phyloP scores from a whole-genome alignment of 805 yeast species.

The Millerozyma miso region DNA sequence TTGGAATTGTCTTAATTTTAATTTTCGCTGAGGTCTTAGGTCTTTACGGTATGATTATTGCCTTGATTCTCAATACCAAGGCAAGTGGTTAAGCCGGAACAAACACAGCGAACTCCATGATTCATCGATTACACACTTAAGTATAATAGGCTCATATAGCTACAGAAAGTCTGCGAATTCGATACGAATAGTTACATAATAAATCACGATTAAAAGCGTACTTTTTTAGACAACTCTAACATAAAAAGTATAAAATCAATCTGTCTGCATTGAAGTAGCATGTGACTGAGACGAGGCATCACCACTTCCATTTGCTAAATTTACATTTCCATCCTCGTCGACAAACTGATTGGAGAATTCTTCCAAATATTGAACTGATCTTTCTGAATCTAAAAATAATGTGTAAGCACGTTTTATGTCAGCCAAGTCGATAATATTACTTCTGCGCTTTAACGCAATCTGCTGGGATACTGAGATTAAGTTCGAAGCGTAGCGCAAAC shows the following conservation, averaged over 20 bases:
- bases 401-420: slow-evolving; percentile 87
- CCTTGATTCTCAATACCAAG: slow-evolving; percentile 86
- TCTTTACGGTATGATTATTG: slow-evolving; percentile 90
- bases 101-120: too few relatives aligned
- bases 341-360: slow-evolving; percentile 65
- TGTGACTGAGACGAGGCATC: not conserved
- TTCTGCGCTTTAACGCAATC: slow-evolving; percentile 77
- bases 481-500: slow-evolving; percentile 89
- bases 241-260: not conserved
- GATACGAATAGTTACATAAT: not conserved
- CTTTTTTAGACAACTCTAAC: not conserved
- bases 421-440: slow-evolving; percentile 60
- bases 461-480: slow-evolving; percentile 87
- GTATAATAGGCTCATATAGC: too few relatives aligned
- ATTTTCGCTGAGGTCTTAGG: slow-evolving; percentile 92
- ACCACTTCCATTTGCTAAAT: slow-evolving; percentile 36
- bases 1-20: slow-evolving; percentile 82
- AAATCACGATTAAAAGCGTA: not conserved
- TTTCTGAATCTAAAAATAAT: slow-evolving; percentile 80
- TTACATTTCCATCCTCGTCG: slow-evolving; percentile 74
- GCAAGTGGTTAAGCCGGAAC: slow-evolving; percentile 51
- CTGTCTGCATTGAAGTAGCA: slow-evolving; percentile 1
- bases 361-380: slow-evolving; percentile 83
- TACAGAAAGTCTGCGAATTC: too few relatives aligned
- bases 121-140: too few relatives aligned